A percentile compares a stretch with the other conserved stretches of the same genome.
Evolutionary conservation across 306 rosid genomes (phyloP).

Genomic region (Trifolium repens): DNA sequence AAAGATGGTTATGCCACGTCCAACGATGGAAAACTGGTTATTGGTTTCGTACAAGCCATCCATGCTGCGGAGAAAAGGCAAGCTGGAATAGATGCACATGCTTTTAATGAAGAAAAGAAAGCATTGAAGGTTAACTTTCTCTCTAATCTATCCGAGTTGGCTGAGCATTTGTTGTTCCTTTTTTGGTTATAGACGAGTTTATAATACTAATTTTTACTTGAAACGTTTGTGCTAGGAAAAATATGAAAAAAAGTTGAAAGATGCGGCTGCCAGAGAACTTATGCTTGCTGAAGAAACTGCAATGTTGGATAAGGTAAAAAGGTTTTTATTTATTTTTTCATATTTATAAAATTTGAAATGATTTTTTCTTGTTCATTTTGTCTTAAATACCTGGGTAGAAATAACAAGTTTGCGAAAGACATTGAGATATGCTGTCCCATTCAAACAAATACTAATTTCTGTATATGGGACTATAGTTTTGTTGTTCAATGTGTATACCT

Average conservation of each 20-base stretch:
- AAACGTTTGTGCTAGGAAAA: slow-evolving; percentile 58
- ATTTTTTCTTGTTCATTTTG: slow-evolving; percentile 12
- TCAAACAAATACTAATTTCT: slow-evolving; percentile 15
- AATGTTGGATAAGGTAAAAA: slow-evolving; percentile 79
- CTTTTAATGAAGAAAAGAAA: slow-evolving; percentile 76
- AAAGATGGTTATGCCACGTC: slow-evolving; percentile 63
- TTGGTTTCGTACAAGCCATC: slow-evolving; percentile 87
- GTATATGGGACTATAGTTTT: slow-evolving; percentile 19
- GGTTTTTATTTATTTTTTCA: slow-evolving; percentile 6
- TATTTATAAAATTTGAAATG: slow-evolving; percentile 21
- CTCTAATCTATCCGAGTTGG: slow-evolving; percentile 32
- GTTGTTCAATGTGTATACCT: slow-evolving; percentile 32
- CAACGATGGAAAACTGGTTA: slow-evolving; percentile 81
- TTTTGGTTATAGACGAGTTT: slow-evolving; percentile 39
- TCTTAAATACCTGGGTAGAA: slow-evolving; percentile 21
- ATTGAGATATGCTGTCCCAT: neutral
- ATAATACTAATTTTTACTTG: slow-evolving; percentile 21
- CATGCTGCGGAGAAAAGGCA: slow-evolving; percentile 90
- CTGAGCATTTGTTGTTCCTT: slow-evolving; percentile 3
- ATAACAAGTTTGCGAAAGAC: slow-evolving; percentile 23
- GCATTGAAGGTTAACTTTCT: slow-evolving; percentile 59
- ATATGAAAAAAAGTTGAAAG: slow-evolving; percentile 83
- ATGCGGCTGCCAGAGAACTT: slow-evolving; percentile 85
- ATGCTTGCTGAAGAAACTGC: slow-evolving; percentile 96
- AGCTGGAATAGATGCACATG: slow-evolving; percentile 78